Evolutionary conservation across 2,329 filamentous ascomycete genomes (phyloP).

Genomic region (Fusarium coicis): DNA sequence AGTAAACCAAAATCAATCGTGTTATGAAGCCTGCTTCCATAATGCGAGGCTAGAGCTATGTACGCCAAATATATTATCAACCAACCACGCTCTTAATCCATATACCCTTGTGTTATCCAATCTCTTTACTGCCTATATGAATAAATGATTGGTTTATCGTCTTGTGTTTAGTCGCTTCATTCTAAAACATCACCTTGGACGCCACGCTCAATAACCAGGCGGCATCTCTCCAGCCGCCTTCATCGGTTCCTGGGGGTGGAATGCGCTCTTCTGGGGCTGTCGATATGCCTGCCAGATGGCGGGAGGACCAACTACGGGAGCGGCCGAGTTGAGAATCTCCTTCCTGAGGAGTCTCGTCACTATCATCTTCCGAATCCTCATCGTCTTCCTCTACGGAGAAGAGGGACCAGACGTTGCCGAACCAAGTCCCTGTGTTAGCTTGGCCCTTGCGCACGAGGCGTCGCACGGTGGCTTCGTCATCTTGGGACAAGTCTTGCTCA

Average conservation of each 20-base stretch:
- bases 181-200: slow-evolving; percentile 68
- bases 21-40: not conserved
- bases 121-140: slow-evolving; percentile 3
- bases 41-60: not conserved
- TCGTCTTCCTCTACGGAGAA: slow-evolving; percentile 72
- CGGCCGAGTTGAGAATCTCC: slow-evolving; percentile 43
- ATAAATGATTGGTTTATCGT: slow-evolving; percentile 3
- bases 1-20: not conserved
- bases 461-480: slow-evolving; percentile 69
- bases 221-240: slow-evolving; percentile 73
- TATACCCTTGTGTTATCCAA: not conserved
- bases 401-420: slow-evolving; percentile 69
- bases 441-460: slow-evolving; percentile 65
- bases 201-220: slow-evolving; percentile 75
- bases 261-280: slow-evolving; percentile 58
- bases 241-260: slow-evolving; percentile 61
- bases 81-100: slow-evolving; percentile 13
- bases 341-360: slow-evolving; percentile 47
- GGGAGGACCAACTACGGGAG: slow-evolving; percentile 48
- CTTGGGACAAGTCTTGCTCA: slow-evolving; percentile 61
- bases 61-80: slow-evolving; percentile 16
- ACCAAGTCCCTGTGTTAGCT: slow-evolving; percentile 66
- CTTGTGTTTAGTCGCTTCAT: not conserved
- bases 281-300: slow-evolving; percentile 55
- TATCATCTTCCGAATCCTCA: slow-evolving; percentile 59